Percentiles rank a stretch among this genome's conserved stretches.
Evolutionary conservation across 2,329 filamentous ascomycete genomes (phyloP).

Genomic region (Hypomyces rosellus): DNA sequence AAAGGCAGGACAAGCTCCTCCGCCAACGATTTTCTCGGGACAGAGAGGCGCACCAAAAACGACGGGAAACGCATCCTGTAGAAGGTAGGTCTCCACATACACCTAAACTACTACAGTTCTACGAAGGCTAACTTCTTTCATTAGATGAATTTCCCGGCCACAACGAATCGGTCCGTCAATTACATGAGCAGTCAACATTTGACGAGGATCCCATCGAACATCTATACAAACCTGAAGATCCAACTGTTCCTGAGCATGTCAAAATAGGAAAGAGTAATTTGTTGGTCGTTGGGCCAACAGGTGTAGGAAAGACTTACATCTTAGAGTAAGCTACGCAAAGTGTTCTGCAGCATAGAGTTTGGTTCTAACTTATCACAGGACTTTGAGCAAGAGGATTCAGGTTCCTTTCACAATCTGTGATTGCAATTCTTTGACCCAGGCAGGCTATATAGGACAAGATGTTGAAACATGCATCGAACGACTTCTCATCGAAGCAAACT

Average conservation of each 20-base stretch:
- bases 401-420: constrained; percentile 94
- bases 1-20: constrained; percentile 55
- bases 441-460: constrained; percentile 95
- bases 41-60: constrained; percentile 48
- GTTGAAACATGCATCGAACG: constrained; percentile 94
- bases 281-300: constrained; percentile 82
- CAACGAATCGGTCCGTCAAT: constrained; percentile 38
- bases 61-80: constrained; percentile 61
- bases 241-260: constrained; percentile 41
- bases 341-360: neutral
- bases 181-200: constrained; percentile 30
- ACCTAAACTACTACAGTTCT: neutral
- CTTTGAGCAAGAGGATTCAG: constrained; percentile 83
- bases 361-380: constrained; percentile 48
- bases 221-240: constrained; percentile 45
- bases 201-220: constrained; percentile 32
- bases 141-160: constrained; percentile 53
- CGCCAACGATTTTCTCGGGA: constrained; percentile 67
- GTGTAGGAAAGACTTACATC: constrained; percentile 95
- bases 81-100: constrained; percentile 55
- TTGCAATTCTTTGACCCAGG: constrained; percentile 92
- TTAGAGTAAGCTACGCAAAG: constrained; percentile 48
- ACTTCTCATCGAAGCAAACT: constrained; percentile 82
- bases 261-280: constrained; percentile 96
- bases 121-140: neutral